Evolutionary conservation across 1,139 yeast genomes (phyloP), one percentile per base, ranked within the genome.

Genomic region (Geotrichum reessii): DNA sequence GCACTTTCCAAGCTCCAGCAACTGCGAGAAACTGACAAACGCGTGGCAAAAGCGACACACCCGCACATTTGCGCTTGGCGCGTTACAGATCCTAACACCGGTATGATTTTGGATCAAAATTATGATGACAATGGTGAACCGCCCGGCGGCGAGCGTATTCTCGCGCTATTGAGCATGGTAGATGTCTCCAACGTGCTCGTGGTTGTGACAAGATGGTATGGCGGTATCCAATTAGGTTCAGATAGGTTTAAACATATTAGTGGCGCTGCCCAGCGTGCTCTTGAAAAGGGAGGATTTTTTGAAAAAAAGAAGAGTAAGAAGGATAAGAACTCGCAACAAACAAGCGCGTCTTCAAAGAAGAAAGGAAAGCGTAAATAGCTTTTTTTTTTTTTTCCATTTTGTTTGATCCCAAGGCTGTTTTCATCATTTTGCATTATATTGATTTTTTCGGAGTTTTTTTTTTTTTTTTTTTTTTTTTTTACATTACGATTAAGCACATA

Each of bases 161-260:
- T 90, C 56, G 95, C 87, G 72, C 73, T 90, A 58, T 71, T 90
- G 64, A 81, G 86, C 47, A 81, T 81, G 66, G 44, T 60, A 92
- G 88, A 87, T 65, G 85, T 81, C 1, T 83, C 90, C 85, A 83
- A 90, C 69, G 85, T 87, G 7, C 78, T 90, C 65, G 95, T 90
- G n/a, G 90, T 86, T 25, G 96, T 89, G 12, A 82, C 87, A 52
- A 74, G 98, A 63, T 91, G 97, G 97, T 91, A 83, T 70, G 96
- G 96, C 22, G 98, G 98, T 8, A 78, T 80, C 0, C 95, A 86
- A 64, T 73, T 92, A 21, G 98, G 98, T 0, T 91, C 97, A 0
- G 96, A 88, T 68, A 55, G 76, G 63, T 92, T 91, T 75, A 87
- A 86, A 66, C 97, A 89, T 69, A 90, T 91, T 58, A 89, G 88